Percentiles rank a stretch among this genome's conserved stretches.
phyloP scores from a whole-genome alignment of 768 basidiomycete genomes.

The Chalciporus chontae region DNA sequence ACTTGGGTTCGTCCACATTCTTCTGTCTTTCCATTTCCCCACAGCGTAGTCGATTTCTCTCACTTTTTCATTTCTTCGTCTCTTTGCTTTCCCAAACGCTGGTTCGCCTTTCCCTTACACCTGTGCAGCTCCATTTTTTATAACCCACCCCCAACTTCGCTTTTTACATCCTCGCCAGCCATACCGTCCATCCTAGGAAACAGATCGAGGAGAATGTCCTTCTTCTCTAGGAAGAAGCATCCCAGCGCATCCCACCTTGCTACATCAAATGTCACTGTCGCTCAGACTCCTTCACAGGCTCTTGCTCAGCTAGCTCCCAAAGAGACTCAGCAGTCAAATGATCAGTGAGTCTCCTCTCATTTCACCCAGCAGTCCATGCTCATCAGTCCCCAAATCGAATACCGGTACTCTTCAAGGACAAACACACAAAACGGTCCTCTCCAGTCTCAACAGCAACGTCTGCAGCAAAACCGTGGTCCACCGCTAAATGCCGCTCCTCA shows the following conservation, averaged over 20 bases:
- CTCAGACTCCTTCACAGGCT: slow-evolving; percentile 65
- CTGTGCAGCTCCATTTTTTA: slow-evolving; percentile 2
- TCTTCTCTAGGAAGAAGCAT: slow-evolving; percentile 88
- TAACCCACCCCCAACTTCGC: slow-evolving; percentile 12
- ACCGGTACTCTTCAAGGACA: slow-evolving; percentile 3
- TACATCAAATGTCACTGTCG: slow-evolving; percentile 48
- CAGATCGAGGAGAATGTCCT: slow-evolving; percentile 81
- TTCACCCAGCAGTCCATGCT: neutral
- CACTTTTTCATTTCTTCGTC: slow-evolving; percentile 9
- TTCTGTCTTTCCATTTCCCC: slow-evolving; percentile 10
- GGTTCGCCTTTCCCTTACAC: slow-evolving; percentile 18
- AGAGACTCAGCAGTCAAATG: slow-evolving; percentile 29
- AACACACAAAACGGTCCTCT: slow-evolving; percentile 22
- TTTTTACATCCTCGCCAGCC: slow-evolving; percentile 38
- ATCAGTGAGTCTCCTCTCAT: slow-evolving; percentile 34
- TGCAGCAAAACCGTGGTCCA: slow-evolving; percentile 34
- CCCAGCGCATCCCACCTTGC: slow-evolving; percentile 45
- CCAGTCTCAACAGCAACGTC: slow-evolving; percentile 34
- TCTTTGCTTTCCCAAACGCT: slow-evolving; percentile 19
- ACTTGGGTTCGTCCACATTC: neutral
- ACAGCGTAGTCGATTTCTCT: slow-evolving; percentile 4
- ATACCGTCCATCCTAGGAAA: slow-evolving; percentile 65
- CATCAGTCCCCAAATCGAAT: neutral
- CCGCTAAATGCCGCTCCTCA: slow-evolving; percentile 29
- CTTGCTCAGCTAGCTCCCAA: slow-evolving; percentile 52